Conservation (phyloP, 129 eudicot genomes). For the Ambrosia artemisiifolia region DNA sequence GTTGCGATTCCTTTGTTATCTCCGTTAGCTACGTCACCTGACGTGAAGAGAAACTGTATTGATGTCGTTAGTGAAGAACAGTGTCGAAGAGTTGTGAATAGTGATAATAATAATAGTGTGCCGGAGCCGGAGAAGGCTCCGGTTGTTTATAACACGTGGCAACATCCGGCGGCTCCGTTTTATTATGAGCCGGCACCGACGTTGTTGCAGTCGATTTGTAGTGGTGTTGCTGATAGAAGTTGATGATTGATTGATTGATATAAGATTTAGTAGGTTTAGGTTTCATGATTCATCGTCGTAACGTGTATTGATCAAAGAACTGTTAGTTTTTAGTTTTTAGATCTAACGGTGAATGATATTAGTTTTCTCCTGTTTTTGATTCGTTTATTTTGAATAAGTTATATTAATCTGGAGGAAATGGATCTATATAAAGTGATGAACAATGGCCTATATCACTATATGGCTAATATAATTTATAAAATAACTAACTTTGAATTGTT, state of each 20-base stretch:
- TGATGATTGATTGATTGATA: conserved; percentile 4
- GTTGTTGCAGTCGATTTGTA: conserved; percentile 50
- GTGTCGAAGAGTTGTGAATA: conserved; percentile 9
- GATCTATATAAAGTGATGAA: conserved; percentile 1
- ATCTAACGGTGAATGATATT: conserved; percentile 29
- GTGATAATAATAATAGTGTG: background rate
- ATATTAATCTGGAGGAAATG: background rate
- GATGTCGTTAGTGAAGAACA: conserved; percentile 22
- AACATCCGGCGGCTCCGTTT: conserved; percentile 91
- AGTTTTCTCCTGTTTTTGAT: background rate
- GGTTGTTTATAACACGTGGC: conserved; percentile 69
- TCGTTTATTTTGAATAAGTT: conserved; percentile 1
- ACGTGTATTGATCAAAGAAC: background rate
- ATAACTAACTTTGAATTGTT: background rate
- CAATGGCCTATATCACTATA: background rate
- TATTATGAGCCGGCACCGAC: conserved; percentile 70
- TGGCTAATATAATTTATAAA: too few relatives aligned
- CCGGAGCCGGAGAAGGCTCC: conserved; percentile 45
- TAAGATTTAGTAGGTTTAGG: conserved; percentile 16
- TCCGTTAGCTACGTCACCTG: conserved; percentile 64
- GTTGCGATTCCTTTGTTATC: conserved; percentile 81
- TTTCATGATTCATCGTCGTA: background rate
- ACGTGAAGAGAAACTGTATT: conserved; percentile 25
- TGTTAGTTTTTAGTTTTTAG: conserved; percentile 18
- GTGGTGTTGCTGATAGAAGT: conserved; percentile 35